Base-by-base conservation (phyloP, 805 yeast genomes). In the Cephaloascus albidus region DNA sequence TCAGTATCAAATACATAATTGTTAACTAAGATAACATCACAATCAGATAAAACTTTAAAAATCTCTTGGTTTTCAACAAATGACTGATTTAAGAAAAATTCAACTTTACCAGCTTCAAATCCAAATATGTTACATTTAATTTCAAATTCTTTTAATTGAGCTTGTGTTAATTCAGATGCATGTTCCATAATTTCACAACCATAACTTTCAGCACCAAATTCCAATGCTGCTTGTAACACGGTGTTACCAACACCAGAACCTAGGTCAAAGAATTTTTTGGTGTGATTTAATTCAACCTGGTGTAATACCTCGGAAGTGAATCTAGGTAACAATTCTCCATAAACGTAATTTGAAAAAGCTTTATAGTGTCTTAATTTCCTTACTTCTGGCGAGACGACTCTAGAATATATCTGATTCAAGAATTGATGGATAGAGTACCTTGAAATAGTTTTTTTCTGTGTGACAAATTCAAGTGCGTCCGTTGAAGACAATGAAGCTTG, bases 191-290 rank as follows among this genome's bases (percentile, higher is more conserved):
- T 74, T 54, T 89, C 97, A 58, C 90, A 85, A 1, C 97, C 97
- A 51, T 85, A 86, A 56, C 95, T 81, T 39, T 68, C 68, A 43
- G 88, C 83, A 2, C 96, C 95, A 54, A 75, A 78, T 50, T 88
- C 95, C 28, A 89, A 57, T 0, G 96, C 87, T 0, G 96, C 94
- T 55, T 88, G 96, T 33, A 88, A 70, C 0, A 84, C 81, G 42
- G 96, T 86, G 53, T 89, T 89, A 0, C 96, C 97, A 14, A 89
- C 96, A 14, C 97, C 97, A 0, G 95, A 86, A 0, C 97, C 97
- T 18, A 89, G 65, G 58, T 89, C 97, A 45, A 89, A 77, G 51
- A 87, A 88, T n/a, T 66, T 72, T 35, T 75, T 72, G 1, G 57
- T 59, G 1, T 75, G 66, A 30, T 63, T 57, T 37, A 88, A 60